Evolutionary conservation across 305 asterid species (phyloP).

Genomic region (Ilex paraguariensis): DNA sequence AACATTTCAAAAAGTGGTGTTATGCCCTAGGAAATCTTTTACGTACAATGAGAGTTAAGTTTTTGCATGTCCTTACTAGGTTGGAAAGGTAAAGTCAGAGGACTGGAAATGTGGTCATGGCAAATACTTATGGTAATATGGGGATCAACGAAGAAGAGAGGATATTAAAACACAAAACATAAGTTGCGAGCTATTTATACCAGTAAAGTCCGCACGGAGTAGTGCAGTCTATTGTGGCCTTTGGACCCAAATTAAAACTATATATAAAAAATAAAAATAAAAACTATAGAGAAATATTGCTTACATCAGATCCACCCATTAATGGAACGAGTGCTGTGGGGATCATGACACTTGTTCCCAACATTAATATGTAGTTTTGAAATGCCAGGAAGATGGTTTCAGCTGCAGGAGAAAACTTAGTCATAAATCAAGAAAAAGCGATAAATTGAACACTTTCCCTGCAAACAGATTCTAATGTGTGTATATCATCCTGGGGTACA

Average conservation of each 20-base stretch:
- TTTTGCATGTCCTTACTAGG: neutral
- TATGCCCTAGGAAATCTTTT: too few relatives aligned
- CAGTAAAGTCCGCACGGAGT: neutral
- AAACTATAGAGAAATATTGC: slow-evolving; percentile 19
- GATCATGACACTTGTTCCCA: slow-evolving; percentile 94
- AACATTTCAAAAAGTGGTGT: too few relatives aligned
- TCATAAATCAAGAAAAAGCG: neutral
- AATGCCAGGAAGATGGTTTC: slow-evolving; percentile 93
- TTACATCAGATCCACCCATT: slow-evolving; percentile 96
- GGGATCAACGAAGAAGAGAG: neutral
- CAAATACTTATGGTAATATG: too few relatives aligned
- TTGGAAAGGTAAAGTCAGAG: neutral
- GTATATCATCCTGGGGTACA: neutral
- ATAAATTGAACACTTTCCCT: neutral
- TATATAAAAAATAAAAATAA: neutral
- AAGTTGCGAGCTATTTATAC: neutral
- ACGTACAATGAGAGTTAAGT: too few relatives aligned
- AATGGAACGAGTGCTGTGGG: slow-evolving; percentile 79
- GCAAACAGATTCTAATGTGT: neutral
- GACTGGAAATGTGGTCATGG: neutral
- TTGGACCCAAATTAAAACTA: neutral
- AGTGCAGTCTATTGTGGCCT: neutral
- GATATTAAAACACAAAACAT: neutral
- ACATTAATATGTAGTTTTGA: slow-evolving; percentile 85
- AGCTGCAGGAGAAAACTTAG: slow-evolving; percentile 50